These are phyloP conservation scores for Neofusicoccum ribis DNA, from an alignment of 2,329 filamentous ascomycete genomes.

Conservation along the genomic window DNA sequence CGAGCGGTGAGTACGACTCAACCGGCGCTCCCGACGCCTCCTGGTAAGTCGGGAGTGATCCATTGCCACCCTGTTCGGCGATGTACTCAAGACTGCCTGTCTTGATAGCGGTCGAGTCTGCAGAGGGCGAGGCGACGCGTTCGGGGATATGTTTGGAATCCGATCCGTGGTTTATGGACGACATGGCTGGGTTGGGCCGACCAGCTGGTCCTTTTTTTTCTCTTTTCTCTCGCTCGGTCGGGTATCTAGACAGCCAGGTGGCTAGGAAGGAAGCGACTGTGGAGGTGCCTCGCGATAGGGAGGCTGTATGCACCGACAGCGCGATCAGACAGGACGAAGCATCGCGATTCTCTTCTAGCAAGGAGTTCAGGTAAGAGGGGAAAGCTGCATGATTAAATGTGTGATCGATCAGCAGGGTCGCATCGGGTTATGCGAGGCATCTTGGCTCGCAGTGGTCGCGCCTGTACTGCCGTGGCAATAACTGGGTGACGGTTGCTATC, in stretches of 20 bases:
- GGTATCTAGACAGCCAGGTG: too few relatives aligned
- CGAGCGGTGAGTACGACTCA: conserved; percentile 59
- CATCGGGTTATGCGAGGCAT: background rate
- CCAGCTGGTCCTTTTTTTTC: background rate
- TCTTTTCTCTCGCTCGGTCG: background rate
- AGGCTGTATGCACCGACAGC: background rate
- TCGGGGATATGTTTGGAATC: conserved; percentile 1
- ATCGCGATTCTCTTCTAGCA: background rate
- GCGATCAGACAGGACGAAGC: background rate
- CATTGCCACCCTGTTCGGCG: conserved; percentile 51
- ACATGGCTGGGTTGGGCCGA: background rate
- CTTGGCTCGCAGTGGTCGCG: background rate
- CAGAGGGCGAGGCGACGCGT: conserved; percentile 9
- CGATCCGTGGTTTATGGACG: background rate
- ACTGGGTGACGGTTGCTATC: background rate
- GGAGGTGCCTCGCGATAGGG: too few relatives aligned
- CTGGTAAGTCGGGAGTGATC: conserved; percentile 54
- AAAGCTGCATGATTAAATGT: background rate
- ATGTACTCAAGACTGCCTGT: conserved; percentile 48
- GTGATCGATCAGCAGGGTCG: background rate
- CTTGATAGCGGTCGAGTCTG: conserved; percentile 19
- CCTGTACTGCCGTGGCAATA: background rate
- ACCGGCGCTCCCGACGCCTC: conserved; percentile 64
- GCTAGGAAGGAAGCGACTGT: too few relatives aligned
- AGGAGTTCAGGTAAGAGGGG: background rate